Evolutionary conservation across 2,329 filamentous ascomycete species (phyloP).

Genomic region (Fusarium lyarnte): DNA sequence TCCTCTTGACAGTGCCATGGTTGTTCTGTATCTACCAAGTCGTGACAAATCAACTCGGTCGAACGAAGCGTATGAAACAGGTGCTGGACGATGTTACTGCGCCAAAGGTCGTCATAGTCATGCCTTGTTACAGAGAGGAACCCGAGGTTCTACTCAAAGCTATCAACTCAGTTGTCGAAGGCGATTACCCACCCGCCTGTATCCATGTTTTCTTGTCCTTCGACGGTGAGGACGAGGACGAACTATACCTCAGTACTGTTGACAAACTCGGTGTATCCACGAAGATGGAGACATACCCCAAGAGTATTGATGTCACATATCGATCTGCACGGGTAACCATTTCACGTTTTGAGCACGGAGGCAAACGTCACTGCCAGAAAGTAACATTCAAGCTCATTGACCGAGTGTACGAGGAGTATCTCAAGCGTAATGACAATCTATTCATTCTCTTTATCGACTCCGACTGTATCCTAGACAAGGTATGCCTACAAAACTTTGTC

Average conservation of each 20-base stretch:
- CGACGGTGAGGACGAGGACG: slow-evolving; percentile 88
- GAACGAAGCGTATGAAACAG: slow-evolving; percentile 82
- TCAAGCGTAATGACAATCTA: slow-evolving; percentile 87
- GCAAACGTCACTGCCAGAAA: slow-evolving; percentile 94
- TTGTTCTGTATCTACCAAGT: slow-evolving; percentile 92
- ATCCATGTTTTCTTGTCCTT: slow-evolving; percentile 96
- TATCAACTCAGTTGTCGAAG: slow-evolving; percentile 90
- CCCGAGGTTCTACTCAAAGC: slow-evolving; percentile 85
- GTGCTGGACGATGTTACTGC: slow-evolving; percentile 85
- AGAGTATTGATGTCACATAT: slow-evolving; percentile 90
- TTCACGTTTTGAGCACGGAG: slow-evolving; percentile 91
- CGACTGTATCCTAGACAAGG: slow-evolving; percentile 90
- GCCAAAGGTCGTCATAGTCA: slow-evolving; percentile 93
- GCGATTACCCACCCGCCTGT: slow-evolving; percentile 91
- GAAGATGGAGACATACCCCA: slow-evolving; percentile 80
- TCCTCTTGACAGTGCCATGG: slow-evolving; percentile 88
- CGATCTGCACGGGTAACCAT: slow-evolving; percentile 85
- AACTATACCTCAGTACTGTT: slow-evolving; percentile 87
- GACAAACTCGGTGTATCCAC: slow-evolving; percentile 84
- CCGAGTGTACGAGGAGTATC: slow-evolving; percentile 87
- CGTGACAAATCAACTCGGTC: slow-evolving; percentile 85
- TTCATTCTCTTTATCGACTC: slow-evolving; percentile 98
- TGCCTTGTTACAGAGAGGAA: slow-evolving; percentile 96
- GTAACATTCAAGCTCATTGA: slow-evolving; percentile 92
- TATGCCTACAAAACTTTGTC: slow-evolving; percentile 96